Conservation (phyloP, 805 yeast species). For the Hemisphaericaspora nanyangensis region DNA sequence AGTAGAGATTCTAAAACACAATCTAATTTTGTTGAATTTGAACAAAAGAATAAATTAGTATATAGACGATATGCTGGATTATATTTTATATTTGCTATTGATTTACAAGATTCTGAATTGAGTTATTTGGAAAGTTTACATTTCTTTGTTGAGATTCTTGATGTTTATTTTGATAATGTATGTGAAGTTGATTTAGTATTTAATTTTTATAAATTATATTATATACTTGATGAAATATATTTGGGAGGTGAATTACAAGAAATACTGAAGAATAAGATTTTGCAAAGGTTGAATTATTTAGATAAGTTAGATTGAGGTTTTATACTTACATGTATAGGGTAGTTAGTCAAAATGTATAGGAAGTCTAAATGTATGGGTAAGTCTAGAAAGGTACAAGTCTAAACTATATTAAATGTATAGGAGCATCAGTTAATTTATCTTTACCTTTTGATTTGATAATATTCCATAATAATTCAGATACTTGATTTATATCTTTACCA, state of each 20-base stretch:
- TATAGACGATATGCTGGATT: conserved; percentile 91
- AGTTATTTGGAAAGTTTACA: conserved; percentile 81
- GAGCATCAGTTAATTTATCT: conserved; percentile 10
- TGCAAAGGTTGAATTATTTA: conserved; percentile 60
- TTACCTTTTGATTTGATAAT: conserved; percentile 11
- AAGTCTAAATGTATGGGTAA: not conserved
- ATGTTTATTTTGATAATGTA: conserved; percentile 81
- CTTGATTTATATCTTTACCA: conserved; percentile 53
- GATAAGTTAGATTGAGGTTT: conserved; percentile 39
- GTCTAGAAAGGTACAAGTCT: too few relatives aligned
- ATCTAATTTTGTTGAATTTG: conserved; percentile 71
- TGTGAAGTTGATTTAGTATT: conserved; percentile 93
- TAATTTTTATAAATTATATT: conserved; percentile 81
- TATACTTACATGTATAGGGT: too few relatives aligned
- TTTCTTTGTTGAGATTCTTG: conserved; percentile 82
- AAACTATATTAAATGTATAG: conserved; percentile 9
- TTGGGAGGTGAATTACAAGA: conserved; percentile 90
- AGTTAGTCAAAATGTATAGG: too few relatives aligned
- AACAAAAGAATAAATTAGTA: conserved; percentile 59
- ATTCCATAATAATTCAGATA: conserved; percentile 44
- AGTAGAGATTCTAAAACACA: conserved; percentile 82
- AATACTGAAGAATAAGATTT: conserved; percentile 64
- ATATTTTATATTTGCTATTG: conserved; percentile 82
- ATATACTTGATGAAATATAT: conserved; percentile 81
- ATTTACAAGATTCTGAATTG: conserved; percentile 75